Conservation (phyloP, 2,329 filamentous ascomycete genomes). For the Sporothrix pseudoabietina region DNA sequence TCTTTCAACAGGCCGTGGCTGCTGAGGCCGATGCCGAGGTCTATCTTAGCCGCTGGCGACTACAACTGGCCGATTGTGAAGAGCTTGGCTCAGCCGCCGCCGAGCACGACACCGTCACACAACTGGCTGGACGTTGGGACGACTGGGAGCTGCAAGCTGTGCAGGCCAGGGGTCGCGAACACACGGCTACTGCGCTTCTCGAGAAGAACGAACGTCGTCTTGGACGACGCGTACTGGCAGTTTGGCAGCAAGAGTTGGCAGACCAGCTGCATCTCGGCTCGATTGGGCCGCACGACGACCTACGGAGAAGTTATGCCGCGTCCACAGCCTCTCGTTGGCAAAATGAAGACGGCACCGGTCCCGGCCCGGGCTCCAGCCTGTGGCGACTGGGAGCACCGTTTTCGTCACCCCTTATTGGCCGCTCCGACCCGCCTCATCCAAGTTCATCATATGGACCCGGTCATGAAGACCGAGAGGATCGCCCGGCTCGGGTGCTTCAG, state of each 20-base stretch:
- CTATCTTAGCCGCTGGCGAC: slow-evolving; percentile 33
- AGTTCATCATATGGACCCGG: not conserved
- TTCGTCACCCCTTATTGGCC: slow-evolving; percentile 22
- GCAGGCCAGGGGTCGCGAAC: slow-evolving; percentile 32
- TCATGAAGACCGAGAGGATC: not conserved
- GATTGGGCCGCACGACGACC: not conserved
- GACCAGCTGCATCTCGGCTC: not conserved
- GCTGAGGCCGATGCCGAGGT: slow-evolving; percentile 34
- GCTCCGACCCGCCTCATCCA: not conserved
- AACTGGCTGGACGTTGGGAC: slow-evolving; percentile 29
- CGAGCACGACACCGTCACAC: slow-evolving; percentile 30
- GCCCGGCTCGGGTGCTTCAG: not conserved
- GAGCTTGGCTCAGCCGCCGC: slow-evolving; percentile 31
- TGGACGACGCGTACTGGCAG: slow-evolving; percentile 31
- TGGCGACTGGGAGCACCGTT: slow-evolving; percentile 18
- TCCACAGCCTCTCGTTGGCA: not conserved
- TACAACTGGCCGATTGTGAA: slow-evolving; percentile 14
- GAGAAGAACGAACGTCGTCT: slow-evolving; percentile 35
- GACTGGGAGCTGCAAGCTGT: slow-evolving; percentile 37
- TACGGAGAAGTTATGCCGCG: slow-evolving; percentile 18
- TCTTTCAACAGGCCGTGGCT: slow-evolving; percentile 32
- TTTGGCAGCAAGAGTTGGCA: slow-evolving; percentile 33
- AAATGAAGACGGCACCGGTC: not conserved
- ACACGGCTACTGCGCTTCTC: slow-evolving; percentile 35
- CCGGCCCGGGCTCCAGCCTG: not conserved